Evolutionary conservation across 1,284 basidiomycete species (phyloP), one percentile per base, ranked within the genome.

Genomic region (Ganoderma lucidum): DNA sequence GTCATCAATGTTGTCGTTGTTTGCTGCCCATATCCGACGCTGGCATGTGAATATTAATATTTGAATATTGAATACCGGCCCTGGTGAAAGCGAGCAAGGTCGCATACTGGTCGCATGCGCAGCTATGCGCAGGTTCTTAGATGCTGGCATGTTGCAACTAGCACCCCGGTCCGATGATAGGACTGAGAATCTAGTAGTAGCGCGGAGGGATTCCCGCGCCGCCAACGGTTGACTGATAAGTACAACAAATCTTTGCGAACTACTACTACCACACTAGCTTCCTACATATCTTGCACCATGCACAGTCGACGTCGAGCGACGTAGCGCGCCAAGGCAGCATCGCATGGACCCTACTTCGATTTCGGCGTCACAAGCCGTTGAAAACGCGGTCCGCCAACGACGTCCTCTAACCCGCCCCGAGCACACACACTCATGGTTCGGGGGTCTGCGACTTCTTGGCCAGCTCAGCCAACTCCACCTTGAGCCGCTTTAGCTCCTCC

Each of bases 401-500:
- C 42, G 14, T 17, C 12, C 48, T 6, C 48, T 12, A 28, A 3
- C 48, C 48, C 23, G n/a, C 55, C 55, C 28, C 9, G 19, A n/a
- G 10, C 19, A 23, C 19, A 6, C 35, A 1, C 56, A 9, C 56
- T 37, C 56, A 56, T 5, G 56, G 35, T 35, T 59, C 56, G 32
- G 56, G 56, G 35, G 56, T 59, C 56, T 59, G 56, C 35, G 59
- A 39, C 39, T 61, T 61, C 66, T 76, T 73, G 64, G 71, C 70
- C 64, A 78, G 39, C 51, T 81, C 85, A 41, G 88, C 88, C 61
- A 96, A 86, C 78, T 92, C 87, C 32, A 81, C 85, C 80, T 97
- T 91, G 73, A 90, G 75, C 72, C 78, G 79, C 81, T 89, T 86
- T 66, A 88, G 80, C 71, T 81, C 80, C 28, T 82, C 84, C 15